A percentile compares a stretch with the other conserved stretches of the same genome.
Evolutionary conservation across 1,139 yeast species (phyloP).

Genomic region (Protomyces pachydermus): DNA sequence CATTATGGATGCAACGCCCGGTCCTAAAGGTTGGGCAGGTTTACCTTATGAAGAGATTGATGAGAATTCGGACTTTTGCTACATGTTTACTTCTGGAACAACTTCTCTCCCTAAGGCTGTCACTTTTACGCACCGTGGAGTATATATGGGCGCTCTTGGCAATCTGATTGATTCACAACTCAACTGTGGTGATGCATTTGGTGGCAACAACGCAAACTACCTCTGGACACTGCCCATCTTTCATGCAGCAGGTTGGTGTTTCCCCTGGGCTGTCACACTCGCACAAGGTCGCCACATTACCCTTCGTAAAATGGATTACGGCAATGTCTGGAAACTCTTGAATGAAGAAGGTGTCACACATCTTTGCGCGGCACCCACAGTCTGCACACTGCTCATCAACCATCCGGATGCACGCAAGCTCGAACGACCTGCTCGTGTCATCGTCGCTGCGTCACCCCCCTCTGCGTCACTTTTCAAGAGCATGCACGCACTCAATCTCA

Average conservation of each 20-base stretch:
- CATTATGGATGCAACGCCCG: slow-evolving; percentile 29
- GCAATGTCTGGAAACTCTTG: slow-evolving; percentile 40
- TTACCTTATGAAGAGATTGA: slow-evolving; percentile 36
- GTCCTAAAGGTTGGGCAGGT: slow-evolving; percentile 34
- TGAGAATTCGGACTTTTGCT: slow-evolving; percentile 37
- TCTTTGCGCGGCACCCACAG: slow-evolving; percentile 44
- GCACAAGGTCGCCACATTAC: slow-evolving; percentile 42
- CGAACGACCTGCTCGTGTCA: slow-evolving; percentile 38
- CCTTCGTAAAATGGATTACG: slow-evolving; percentile 41
- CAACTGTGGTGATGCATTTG: slow-evolving; percentile 38
- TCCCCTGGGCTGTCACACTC: slow-evolving; percentile 43
- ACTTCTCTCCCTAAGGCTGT: slow-evolving; percentile 78
- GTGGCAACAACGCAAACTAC: slow-evolving; percentile 38
- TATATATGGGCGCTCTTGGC: slow-evolving; percentile 40
- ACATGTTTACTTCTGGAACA: slow-evolving; percentile 64
- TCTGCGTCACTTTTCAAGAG: slow-evolving; percentile 40
- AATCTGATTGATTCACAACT: slow-evolving; percentile 40
- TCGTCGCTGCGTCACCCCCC: slow-evolving; percentile 44
- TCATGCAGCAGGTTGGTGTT: slow-evolving; percentile 44
- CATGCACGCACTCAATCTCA: slow-evolving; percentile 39
- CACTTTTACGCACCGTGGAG: slow-evolving; percentile 51
- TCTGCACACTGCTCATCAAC: slow-evolving; percentile 41
- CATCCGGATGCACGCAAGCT: slow-evolving; percentile 37
- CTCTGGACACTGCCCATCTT: slow-evolving; percentile 44
- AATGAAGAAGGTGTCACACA: slow-evolving; percentile 39